A percentile compares a stretch with the other conserved stretches of the same genome.
Conservation (phyloP, 768 basidiomycete species). For the Psilocybe subaeruginosa region DNA sequence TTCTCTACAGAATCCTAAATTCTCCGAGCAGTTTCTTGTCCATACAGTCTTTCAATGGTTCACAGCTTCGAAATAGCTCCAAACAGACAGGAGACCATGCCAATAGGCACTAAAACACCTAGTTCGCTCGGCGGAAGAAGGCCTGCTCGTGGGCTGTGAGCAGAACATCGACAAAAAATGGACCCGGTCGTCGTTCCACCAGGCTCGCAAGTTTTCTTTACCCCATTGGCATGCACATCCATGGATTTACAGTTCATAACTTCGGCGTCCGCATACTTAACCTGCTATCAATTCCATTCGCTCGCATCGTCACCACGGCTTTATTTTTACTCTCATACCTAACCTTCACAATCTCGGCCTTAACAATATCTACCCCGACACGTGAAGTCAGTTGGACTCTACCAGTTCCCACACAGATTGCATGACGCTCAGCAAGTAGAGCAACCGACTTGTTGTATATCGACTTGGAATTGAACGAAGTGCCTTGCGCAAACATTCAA, state of each 20-base stretch:
- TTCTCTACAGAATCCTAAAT: background rate
- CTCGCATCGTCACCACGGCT: constrained; percentile 6
- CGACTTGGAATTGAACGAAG: background rate
- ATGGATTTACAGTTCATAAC: background rate
- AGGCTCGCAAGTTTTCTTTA: constrained; percentile 11
- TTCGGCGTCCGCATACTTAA: background rate
- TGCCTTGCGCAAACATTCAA: background rate
- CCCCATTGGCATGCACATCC: constrained; percentile 14
- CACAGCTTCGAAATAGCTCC: background rate
- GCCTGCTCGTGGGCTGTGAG: background rate
- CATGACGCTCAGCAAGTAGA: background rate
- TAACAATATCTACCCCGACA: constrained; percentile 3
- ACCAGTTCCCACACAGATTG: background rate
- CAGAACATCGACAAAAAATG: background rate
- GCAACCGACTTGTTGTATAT: too few relatives aligned
- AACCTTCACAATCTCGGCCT: constrained; percentile 1
- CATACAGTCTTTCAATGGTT: background rate
- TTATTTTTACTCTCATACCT: constrained; percentile 9
- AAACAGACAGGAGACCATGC: background rate
- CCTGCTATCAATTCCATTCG: constrained; percentile 1
- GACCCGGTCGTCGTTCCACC: constrained; percentile 12
- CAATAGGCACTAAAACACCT: background rate
- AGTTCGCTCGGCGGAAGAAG: constrained; percentile 7
- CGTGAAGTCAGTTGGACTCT: background rate
- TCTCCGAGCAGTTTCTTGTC: background rate